Percentiles rank a stretch among this genome's conserved stretches.
Evolutionary conservation across 257 asterid genomes (phyloP).

Genomic region (Jasminum sambac): DNA sequence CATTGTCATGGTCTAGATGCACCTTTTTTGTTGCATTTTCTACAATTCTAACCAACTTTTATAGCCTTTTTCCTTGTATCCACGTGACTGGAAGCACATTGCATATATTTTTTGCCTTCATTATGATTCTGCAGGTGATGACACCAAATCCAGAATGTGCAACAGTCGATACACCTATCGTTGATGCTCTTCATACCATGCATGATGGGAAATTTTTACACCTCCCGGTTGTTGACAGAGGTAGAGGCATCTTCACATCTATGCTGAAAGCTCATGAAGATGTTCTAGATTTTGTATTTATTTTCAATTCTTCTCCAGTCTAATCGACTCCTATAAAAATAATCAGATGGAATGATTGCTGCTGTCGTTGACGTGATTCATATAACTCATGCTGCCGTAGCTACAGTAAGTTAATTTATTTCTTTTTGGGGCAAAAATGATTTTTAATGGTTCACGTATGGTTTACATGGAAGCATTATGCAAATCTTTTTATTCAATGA

Average conservation of each 20-base stretch:
- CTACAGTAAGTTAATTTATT: conserved; percentile 63
- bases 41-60: not conserved
- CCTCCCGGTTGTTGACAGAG: conserved; percentile 88
- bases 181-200: conserved; percentile 97
- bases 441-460: not conserved
- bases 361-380: conserved; percentile 91
- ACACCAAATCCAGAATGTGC: conserved; percentile 97
- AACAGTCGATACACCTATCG: conserved; percentile 79
- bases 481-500: not conserved
- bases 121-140: conserved; percentile 65
- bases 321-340: conserved; percentile 10
- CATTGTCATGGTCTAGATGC: not conserved
- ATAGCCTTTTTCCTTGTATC: not conserved
- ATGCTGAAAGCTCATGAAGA: not conserved
- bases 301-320: not conserved
- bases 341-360: conserved; percentile 75
- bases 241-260: conserved; percentile 30
- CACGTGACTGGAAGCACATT: conserved; percentile 1
- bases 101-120: conserved; percentile 12
- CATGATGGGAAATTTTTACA: conserved; percentile 92
- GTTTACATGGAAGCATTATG: not conserved
- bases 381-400: conserved; percentile 90
- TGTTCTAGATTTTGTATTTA: not conserved
- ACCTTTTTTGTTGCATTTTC: not conserved
- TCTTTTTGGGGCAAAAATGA: not conserved